phyloP scores from a whole-genome alignment of 306 rosid genomes.

The Trifolium pratense region DNA sequence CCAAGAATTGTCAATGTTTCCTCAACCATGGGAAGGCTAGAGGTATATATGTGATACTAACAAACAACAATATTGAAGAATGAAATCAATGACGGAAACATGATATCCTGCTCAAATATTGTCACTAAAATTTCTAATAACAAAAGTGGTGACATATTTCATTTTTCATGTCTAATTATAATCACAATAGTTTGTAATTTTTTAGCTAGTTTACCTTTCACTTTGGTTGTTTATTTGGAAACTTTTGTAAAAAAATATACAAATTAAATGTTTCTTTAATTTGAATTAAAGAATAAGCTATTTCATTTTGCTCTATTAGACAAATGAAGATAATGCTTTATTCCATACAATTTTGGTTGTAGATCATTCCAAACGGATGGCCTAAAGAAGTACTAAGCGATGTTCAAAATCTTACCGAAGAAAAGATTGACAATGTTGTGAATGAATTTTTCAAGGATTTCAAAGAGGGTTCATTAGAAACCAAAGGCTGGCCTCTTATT shows the following conservation, averaged over 20 bases:
- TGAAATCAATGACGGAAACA: neutral
- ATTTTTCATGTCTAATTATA: neutral
- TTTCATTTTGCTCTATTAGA: too few species aligned
- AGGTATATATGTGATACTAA: neutral
- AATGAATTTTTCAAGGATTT: neutral
- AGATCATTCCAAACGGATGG: neutral
- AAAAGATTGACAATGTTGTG: neutral
- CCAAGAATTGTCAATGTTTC: constrained; percentile 64
- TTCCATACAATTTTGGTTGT: neutral
- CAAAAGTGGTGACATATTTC: neutral
- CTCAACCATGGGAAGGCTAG: constrained; percentile 18
- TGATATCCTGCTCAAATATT: neutral
- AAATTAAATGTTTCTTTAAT: neutral
- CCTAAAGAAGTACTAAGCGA: neutral
- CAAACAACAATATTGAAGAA: neutral
- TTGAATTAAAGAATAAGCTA: neutral
- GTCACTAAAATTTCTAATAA: neutral
- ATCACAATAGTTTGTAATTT: too few species aligned
- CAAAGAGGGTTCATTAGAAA: neutral
- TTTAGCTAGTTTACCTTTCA: neutral
- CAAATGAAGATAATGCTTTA: neutral
- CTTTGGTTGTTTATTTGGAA: neutral
- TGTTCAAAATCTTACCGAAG: neutral
- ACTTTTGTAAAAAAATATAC: neutral
- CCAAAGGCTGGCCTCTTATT: neutral